These are phyloP conservation scores for Silene coronaria DNA, from an alignment of 179 eudicot genomes.

Conservation along the genomic window DNA sequence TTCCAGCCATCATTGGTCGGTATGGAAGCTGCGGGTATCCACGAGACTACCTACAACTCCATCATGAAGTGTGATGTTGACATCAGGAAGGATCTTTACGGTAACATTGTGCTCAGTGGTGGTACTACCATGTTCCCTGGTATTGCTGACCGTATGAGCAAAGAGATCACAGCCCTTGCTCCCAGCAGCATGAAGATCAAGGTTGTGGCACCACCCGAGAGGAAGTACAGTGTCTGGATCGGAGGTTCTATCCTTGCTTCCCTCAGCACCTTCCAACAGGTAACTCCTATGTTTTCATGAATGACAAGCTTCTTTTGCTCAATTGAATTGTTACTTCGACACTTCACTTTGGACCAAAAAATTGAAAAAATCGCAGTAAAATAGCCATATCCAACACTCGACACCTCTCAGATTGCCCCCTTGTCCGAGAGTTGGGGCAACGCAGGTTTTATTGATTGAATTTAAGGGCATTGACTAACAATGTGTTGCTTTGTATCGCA, in stretches of 20 bases:
- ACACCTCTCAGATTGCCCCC: too few species aligned
- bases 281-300: neutral
- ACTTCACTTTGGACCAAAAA: too few species aligned
- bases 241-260: neutral
- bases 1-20: neutral
- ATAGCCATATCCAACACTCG: too few species aligned
- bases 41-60: neutral
- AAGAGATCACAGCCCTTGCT: neutral
- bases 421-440: too few species aligned
- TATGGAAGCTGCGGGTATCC: neutral
- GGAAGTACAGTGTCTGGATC: neutral
- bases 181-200: conserved; percentile 1
- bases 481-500: conserved; percentile 8
- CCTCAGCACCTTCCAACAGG: neutral
- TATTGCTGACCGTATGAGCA: conserved; percentile 1
- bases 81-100: neutral
- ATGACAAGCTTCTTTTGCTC: too few species aligned
- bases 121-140: neutral
- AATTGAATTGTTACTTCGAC: too few species aligned
- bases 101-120: neutral
- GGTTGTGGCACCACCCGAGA: neutral
- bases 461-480: neutral
- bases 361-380: too few species aligned
- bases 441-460: neutral
- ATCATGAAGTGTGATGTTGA: neutral